Conservation (phyloP, 2,329 filamentous ascomycete genomes). For the Tolypocladium inflatum region DNA sequence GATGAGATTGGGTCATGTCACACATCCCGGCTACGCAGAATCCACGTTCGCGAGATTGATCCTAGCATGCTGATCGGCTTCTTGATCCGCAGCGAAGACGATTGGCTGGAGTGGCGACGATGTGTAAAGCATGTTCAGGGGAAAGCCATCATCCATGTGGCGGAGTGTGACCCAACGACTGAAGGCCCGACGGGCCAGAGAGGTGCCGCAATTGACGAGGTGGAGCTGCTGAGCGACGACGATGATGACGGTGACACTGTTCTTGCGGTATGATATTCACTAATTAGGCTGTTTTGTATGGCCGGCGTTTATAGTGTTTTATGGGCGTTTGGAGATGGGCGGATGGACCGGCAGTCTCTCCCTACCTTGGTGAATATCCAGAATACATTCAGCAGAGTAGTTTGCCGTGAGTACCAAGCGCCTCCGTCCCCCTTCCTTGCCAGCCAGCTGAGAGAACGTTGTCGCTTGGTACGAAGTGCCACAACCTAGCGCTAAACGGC, state of each 20-base stretch:
- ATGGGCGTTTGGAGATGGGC: neutral
- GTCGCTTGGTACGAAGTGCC: neutral
- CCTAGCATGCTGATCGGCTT: conserved; percentile 97
- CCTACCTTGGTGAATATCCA: neutral
- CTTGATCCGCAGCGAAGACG: conserved; percentile 69
- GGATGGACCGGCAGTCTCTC: neutral
- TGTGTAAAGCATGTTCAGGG: conserved; percentile 67
- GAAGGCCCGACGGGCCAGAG: conserved; percentile 47
- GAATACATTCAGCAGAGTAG: neutral
- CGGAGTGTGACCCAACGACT: conserved; percentile 55
- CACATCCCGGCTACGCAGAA: conserved; percentile 69
- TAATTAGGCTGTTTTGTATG: neutral
- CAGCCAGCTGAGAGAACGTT: neutral
- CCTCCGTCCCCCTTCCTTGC: neutral
- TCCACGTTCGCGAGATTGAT: conserved; percentile 89
- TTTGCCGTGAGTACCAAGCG: neutral
- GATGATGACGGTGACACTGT: conserved; percentile 40
- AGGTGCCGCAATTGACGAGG: conserved; percentile 74
- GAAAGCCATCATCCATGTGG: conserved; percentile 79
- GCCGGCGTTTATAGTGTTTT: neutral
- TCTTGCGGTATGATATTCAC: conserved; percentile 12
- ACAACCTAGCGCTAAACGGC: neutral
- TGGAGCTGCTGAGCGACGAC: conserved; percentile 78
- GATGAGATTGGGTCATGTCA: conserved; percentile 80
- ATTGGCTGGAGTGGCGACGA: conserved; percentile 76